Base-by-base conservation (phyloP, 139 green algal species). In the Protoeuglena noctilucae region DNA sequence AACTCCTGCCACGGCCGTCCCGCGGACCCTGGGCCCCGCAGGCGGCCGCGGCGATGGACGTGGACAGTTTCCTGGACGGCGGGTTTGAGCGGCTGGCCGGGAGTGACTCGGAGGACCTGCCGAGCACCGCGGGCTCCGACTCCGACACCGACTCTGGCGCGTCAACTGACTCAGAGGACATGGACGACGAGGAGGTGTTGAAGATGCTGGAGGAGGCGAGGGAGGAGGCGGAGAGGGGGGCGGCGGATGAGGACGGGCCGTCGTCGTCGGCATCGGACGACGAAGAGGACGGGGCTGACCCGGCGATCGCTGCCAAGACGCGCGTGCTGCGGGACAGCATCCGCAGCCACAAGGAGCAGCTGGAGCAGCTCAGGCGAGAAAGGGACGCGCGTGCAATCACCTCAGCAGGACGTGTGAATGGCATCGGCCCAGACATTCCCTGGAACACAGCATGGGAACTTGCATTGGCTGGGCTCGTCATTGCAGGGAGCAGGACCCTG, bases 281-380 rank as follows among this genome's bases (percentile, higher is more conserved):
- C 41, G 31, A 55, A 1, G 34, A 61, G 19, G 63, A 51, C 2
- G 17, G 18, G 18, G 34, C 45, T 7, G 49, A 66, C n/a, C 23
- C 22, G 14, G n/a, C n/a, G n/a, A n/a, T 67, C 5, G 30, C 27
- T 22, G 40, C 48, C 19, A 17, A 71, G 40, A 71, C 66, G 39
- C 40, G 58, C 14, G 54, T 51, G 40, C 43, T 69, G 41, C 41
- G 9, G 40, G 48, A n/a, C 19, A 56, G 68, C 16, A 47, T 65
- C 16, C 28, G 19, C 4, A 48, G 40, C 21, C 78, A 87, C 63
- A 80, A 79, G 57, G 59, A 72, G 22, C 56, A 95, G 70, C 75
- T 96, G 30, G 83, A 93, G 52, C 67, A 72, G 2, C 70, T 96
- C n/a, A n/a, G n/a, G n/a, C n/a, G n/a, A n/a, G n/a, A n/a, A n/a